Base-by-base conservation (phyloP, 1,284 basidiomycete genomes). In the Volvariella surrecta region DNA sequence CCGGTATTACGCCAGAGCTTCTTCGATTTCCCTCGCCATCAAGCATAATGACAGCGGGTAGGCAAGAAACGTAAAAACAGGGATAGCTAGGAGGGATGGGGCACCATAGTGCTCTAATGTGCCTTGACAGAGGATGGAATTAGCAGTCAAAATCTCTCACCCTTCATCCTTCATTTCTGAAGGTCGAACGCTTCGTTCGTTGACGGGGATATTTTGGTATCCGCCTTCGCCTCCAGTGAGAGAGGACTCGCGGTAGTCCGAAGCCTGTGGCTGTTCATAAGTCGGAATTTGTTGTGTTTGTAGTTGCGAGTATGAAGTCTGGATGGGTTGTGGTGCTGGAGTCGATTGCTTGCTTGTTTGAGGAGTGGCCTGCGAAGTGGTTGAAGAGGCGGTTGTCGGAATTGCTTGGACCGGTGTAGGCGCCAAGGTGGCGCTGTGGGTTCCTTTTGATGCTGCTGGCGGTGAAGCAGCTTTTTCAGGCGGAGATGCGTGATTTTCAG, bases 131-230 rank as follows among this genome's bases (percentile, higher is more conserved):
- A 58, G 54, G 54, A 59, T 59, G 43, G 40, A 56, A 52, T 50
- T 40, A 56, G 35, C 34, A 45, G 45, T 42, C 40, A 42, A 51
- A 51, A 48, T 53, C 46, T 54, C 93, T 92, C 79, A 96, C 94
- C 93, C 93, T 88, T 96, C 93, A 58, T 97, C 94, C 64, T 93
- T 93, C 91, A 94, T 95, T 63, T 97, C 93, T 42, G 88, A 90
- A 10, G 92, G 91, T 44, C 88, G 75, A 19, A 93, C 73, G 16
- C 77, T 79, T 41, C 84, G 75, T 53, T 85, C 81, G 11, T 68
- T 67, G 37, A 68, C 62, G 10, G 63, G 61, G 38, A 72, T 62
- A 43, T 55, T 71, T 31, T 73, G 69, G 49, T 67, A 73, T 32
- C 57, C 64, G 30, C 61, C 65, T 39, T 69, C 67, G 38, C 58